Evolutionary conservation across 305 asterid genomes (phyloP).

Genomic region (Rubia balearica): DNA sequence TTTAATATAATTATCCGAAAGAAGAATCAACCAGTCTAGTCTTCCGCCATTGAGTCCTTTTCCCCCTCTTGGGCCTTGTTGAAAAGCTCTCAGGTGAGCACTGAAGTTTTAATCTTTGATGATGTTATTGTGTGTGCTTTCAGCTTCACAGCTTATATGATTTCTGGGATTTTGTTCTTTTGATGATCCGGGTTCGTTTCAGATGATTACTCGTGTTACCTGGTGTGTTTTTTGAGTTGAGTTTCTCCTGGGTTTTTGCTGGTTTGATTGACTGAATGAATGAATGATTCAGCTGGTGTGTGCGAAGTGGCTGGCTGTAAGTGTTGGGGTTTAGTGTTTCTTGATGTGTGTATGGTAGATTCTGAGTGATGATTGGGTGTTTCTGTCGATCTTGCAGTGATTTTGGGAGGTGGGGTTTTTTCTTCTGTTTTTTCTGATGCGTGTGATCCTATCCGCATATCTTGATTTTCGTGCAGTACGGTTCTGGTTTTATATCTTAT

Average conservation of each 20-base stretch:
- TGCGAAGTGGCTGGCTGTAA: slow-evolving; percentile 4
- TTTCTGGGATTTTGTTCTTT: not conserved
- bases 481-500: not conserved
- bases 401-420: slow-evolving; percentile 13
- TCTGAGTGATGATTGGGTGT: slow-evolving; percentile 18
- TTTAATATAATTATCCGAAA: slow-evolving; percentile 17
- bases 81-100: slow-evolving; percentile 32
- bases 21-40: slow-evolving; percentile 28
- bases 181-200: slow-evolving; percentile 21
- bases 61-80: slow-evolving; percentile 19
- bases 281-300: slow-evolving; percentile 15
- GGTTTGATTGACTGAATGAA: slow-evolving; percentile 11
- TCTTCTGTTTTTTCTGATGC: slow-evolving; percentile 2
- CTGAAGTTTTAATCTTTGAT: slow-evolving; percentile 19
- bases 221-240: slow-evolving; percentile 15
- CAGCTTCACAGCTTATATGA: not conserved
- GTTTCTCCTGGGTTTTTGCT: slow-evolving; percentile 31
- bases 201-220: slow-evolving; percentile 6
- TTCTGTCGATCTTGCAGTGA: slow-evolving; percentile 28
- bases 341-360: slow-evolving; percentile 14
- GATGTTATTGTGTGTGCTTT: slow-evolving; percentile 9
- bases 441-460: slow-evolving; percentile 7
- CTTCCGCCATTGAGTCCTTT: slow-evolving; percentile 21
- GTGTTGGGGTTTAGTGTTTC: slow-evolving; percentile 12
- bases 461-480: slow-evolving; percentile 3